These are phyloP conservation scores for Pugionium cornutum DNA, from an alignment of 345 rosid species.

Conservation along the genomic window DNA sequence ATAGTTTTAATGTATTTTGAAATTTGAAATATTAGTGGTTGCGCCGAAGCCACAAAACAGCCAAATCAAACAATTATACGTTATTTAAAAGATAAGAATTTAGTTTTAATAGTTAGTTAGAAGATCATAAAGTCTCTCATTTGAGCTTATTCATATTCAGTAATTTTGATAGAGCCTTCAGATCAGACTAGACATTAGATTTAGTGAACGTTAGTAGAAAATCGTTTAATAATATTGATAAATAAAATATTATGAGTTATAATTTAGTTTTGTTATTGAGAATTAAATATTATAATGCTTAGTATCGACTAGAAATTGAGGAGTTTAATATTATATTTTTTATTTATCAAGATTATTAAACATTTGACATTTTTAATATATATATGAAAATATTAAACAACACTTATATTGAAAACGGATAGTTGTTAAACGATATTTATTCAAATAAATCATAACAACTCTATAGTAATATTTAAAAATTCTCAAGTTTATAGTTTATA, in stretches of 20 bases:
- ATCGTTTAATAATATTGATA: not conserved
- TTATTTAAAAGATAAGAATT: not conserved
- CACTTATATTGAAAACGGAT: no score
- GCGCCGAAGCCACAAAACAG: constrained; percentile 11
- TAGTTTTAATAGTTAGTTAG: not conserved
- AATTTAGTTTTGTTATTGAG: no score
- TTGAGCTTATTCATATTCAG: not conserved
- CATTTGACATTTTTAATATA: no score
- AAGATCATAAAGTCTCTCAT: not conserved
- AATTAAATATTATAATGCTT: no score
- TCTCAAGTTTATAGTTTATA: no score
- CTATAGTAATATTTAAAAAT: no score
- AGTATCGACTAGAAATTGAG: no score
- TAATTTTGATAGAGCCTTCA: not conserved
- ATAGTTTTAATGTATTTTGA: not conserved
- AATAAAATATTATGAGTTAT: not conserved
- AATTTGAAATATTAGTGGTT: constrained; percentile 9
- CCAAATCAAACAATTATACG: not conserved
- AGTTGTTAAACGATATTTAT: no score
- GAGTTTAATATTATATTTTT: no score
- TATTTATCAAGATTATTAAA: no score
- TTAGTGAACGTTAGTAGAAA: not conserved
- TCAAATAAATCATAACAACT: no score
- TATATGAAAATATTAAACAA: no score
- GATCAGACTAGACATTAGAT: not conserved